These are phyloP conservation scores for Agastache rugosa DNA, from an alignment of 257 asterid genomes.

Conservation along the genomic window DNA sequence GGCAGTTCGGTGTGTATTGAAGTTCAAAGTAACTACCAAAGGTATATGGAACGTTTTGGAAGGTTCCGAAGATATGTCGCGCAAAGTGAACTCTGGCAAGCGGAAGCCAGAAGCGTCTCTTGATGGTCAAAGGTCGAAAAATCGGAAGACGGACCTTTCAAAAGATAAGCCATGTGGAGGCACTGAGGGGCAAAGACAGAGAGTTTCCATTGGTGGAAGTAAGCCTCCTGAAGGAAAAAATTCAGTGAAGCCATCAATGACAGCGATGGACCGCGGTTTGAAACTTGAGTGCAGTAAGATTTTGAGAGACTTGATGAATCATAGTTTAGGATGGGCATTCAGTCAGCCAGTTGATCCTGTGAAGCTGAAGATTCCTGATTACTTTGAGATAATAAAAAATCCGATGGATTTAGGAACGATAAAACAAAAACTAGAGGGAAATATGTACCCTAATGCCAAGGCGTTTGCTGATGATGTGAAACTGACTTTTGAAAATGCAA, in stretches of 20 bases:
- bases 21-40: conserved; percentile 56
- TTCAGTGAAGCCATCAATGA: conserved; percentile 36
- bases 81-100: conserved; percentile 46
- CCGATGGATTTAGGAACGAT: conserved; percentile 96
- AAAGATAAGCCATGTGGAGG: conserved; percentile 30
- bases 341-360: conserved; percentile 81
- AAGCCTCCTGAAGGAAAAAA: conserved; percentile 35
- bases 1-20: conserved; percentile 41
- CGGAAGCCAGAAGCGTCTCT: conserved; percentile 48
- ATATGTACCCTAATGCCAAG: conserved; percentile 53
- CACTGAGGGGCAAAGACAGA: conserved; percentile 24
- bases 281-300: conserved; percentile 57
- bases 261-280: conserved; percentile 50
- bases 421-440: conserved; percentile 55
- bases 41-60: conserved; percentile 42
- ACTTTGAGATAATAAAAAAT: conserved; percentile 53
- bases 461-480: conserved; percentile 78
- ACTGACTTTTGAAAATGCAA: conserved; percentile 81
- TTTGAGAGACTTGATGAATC: conserved; percentile 58
- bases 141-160: conserved; percentile 51
- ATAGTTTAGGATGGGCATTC: conserved; percentile 52
- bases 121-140: conserved; percentile 51
- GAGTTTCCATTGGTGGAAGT: conserved; percentile 14
- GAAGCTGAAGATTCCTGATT: conserved; percentile 69
- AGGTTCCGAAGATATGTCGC: conserved; percentile 40